A percentile compares a stretch with the other conserved stretches of the same genome.
Conservation (phyloP, 148 eudicot genomes). For the Silene latifolia region DNA sequence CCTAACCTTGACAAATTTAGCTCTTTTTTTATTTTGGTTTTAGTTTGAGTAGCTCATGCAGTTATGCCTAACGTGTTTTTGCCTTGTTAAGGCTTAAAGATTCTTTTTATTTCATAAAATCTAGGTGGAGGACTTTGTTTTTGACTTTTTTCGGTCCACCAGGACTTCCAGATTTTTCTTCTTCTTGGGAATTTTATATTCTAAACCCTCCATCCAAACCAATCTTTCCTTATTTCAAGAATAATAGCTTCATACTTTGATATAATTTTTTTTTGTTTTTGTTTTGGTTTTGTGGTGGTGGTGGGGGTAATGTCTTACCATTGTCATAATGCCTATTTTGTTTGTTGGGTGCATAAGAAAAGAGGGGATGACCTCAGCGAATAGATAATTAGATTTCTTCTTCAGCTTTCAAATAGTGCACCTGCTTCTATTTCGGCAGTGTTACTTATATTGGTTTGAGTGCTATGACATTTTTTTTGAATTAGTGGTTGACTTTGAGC, state of each 20-base stretch:
- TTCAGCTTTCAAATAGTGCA: not conserved
- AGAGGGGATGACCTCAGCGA: not conserved
- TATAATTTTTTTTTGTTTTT: no score
- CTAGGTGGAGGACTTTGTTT: not conserved
- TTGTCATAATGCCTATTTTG: not conserved
- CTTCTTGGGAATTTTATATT: not conserved
- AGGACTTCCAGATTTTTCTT: no score
- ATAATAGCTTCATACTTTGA: no score
- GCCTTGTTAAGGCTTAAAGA: not conserved
- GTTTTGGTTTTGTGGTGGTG: no score
- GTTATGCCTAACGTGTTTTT: not conserved
- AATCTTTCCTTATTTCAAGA: no score
- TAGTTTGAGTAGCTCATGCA: not conserved
- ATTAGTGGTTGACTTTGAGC: not conserved
- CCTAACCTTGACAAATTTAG: not conserved
- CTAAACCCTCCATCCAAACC: no score
- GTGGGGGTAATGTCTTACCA: not conserved
- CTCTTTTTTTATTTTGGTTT: not conserved
- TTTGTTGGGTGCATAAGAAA: not conserved
- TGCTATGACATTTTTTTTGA: not conserved
- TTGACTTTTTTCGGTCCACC: not conserved
- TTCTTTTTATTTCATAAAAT: not conserved
- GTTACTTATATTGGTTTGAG: not conserved
- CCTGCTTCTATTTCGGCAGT: not conserved
- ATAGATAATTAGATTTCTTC: not conserved